phyloP scores from a whole-genome alignment of 1,284 basidiomycete species.

The Puccinia coronata region DNA sequence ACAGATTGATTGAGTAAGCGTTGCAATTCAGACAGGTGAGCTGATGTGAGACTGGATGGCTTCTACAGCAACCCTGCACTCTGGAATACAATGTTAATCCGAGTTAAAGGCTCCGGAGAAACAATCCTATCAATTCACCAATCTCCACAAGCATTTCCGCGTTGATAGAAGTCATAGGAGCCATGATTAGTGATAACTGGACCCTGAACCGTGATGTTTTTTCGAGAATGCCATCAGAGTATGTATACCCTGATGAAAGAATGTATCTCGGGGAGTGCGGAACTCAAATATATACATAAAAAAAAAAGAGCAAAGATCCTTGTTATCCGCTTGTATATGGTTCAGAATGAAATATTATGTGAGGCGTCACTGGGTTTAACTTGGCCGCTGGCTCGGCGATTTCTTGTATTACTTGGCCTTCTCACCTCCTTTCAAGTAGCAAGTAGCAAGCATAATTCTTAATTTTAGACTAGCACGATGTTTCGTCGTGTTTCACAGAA shows the following conservation, averaged over 20 bases:
- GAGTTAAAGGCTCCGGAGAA: not conserved
- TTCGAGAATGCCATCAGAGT: not conserved
- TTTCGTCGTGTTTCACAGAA: not conserved
- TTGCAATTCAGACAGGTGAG: not conserved
- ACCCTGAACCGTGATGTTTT: not conserved
- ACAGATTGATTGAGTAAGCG: not conserved
- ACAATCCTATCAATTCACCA: not conserved
- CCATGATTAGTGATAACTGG: conserved; percentile 7
- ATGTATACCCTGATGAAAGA: not conserved
- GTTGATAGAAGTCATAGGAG: conserved; percentile 2
- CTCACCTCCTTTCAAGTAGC: conserved; percentile 1
- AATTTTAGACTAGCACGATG: not conserved
- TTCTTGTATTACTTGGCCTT: not conserved
- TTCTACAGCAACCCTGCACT: not conserved
- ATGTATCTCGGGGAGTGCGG: not conserved
- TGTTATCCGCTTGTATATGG: no score
- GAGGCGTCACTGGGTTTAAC: not conserved
- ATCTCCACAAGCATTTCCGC: not conserved
- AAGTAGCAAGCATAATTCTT: not conserved
- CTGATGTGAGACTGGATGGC: not conserved
- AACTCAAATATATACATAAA: not conserved
- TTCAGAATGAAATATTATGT: not conserved
- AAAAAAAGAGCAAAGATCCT: not conserved
- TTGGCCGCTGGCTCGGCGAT: not conserved
- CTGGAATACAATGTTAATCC: not conserved